A percentile compares a stretch with the other conserved stretches of the same genome.
Evolutionary conservation across 805 yeast genomes (phyloP).

Genomic region (Candida sanyiensis): DNA sequence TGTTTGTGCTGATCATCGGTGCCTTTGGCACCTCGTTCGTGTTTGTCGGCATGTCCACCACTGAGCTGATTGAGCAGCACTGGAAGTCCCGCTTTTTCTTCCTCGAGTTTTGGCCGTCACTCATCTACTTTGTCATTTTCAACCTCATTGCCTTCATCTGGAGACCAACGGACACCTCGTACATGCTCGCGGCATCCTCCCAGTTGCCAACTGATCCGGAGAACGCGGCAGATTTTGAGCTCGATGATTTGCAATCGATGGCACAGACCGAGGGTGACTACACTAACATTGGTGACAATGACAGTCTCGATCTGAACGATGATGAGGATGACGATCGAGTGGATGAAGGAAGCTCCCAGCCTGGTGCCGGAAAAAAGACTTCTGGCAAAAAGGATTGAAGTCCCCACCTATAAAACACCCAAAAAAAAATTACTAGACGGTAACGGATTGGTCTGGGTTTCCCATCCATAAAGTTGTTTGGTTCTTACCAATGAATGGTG

Average conservation of each 20-base stretch:
- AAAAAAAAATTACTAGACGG: too few species aligned
- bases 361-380: constrained; percentile 1
- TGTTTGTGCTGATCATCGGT: constrained; percentile 66
- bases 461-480: too few species aligned
- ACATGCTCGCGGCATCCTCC: constrained; percentile 89
- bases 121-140: constrained; percentile 79
- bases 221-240: constrained; percentile 61
- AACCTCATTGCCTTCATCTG: constrained; percentile 82
- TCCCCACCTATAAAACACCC: too few species aligned
- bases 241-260: constrained; percentile 47
- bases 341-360: constrained; percentile 6
- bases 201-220: constrained; percentile 82
- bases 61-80: constrained; percentile 74
- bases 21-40: constrained; percentile 64
- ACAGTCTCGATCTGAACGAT: constrained; percentile 22
- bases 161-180: constrained; percentile 96
- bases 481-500: too few species aligned
- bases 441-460: too few species aligned
- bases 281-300: constrained; percentile 25
- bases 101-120: constrained; percentile 92
- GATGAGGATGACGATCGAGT: constrained; percentile 15
- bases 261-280: constrained; percentile 34
- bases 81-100: constrained; percentile 91
- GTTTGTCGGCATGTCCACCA: constrained; percentile 65
- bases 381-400: constrained; percentile 6